phyloP scores from a whole-genome alignment of 192 early-diverging fungal genomes.

The Rhizophagus sp. region DNA sequence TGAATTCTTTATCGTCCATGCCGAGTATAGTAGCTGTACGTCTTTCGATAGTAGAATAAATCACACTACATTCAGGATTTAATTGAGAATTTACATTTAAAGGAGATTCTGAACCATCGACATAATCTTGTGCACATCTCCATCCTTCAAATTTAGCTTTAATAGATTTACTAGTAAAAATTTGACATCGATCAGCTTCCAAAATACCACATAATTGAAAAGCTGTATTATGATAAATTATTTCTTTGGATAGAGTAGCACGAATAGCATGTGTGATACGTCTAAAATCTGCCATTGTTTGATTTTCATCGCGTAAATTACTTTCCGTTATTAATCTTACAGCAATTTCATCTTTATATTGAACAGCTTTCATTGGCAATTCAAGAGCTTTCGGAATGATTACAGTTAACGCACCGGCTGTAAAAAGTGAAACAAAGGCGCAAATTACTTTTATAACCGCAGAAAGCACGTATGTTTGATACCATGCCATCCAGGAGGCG shows the following conservation, averaged over 20 bases:
- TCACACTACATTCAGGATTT: neutral
- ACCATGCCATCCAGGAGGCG: conserved; percentile 18
- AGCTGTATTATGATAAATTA: conserved; percentile 18
- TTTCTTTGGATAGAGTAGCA: conserved; percentile 10
- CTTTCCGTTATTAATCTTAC: neutral
- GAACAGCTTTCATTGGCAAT: conserved; percentile 9
- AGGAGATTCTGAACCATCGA: too few relatives aligned
- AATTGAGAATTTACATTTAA: neutral
- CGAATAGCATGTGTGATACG: conserved; percentile 20
- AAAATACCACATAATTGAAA: conserved; percentile 12
- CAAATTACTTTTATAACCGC: conserved; percentile 13
- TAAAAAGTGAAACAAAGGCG: neutral
- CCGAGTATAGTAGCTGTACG: neutral
- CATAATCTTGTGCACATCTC: conserved; percentile 8
- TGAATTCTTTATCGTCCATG: neutral
- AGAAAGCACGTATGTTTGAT: conserved; percentile 18
- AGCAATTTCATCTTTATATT: conserved; percentile 19
- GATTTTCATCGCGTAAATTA: conserved; percentile 14
- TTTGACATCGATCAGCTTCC: conserved; percentile 19
- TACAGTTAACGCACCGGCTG: neutral
- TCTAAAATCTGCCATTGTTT: conserved; percentile 16
- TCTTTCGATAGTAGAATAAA: neutral
- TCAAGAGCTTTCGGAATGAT: conserved; percentile 19
- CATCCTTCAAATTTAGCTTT: neutral
- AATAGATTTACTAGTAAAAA: neutral